Conservation (phyloP, 768 basidiomycete genomes). For the Tephrocybe sp. region DNA sequence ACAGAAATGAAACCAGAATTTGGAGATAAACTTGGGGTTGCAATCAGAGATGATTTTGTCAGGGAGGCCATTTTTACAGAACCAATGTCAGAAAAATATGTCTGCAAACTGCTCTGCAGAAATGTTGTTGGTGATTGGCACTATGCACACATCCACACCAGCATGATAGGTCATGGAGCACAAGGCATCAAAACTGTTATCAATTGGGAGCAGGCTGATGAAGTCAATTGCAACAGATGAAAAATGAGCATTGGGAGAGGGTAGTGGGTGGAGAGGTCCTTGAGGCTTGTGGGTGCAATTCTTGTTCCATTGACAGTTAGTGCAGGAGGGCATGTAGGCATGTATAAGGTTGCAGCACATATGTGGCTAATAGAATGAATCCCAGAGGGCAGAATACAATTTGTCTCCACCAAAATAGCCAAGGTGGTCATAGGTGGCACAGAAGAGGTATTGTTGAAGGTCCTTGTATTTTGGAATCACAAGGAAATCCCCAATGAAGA, state of each 20-base stretch:
- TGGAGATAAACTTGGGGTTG: conserved; percentile 22
- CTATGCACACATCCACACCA: conserved; percentile 22
- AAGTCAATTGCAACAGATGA: conserved; percentile 30
- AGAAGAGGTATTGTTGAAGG: conserved; percentile 22
- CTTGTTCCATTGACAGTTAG: conserved; percentile 28
- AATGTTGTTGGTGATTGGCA: background rate
- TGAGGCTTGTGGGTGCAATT: conserved; percentile 14
- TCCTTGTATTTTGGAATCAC: no score
- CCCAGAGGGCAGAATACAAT: conserved; percentile 21
- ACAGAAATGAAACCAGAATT: conserved; percentile 32
- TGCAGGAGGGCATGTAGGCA: conserved; percentile 12
- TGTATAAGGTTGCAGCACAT: conserved; percentile 24
- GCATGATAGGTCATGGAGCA: conserved; percentile 26
- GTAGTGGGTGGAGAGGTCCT: conserved; percentile 26
- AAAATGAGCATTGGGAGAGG: conserved; percentile 24
- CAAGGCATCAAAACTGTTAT: conserved; percentile 24
- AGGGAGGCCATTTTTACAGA: conserved; percentile 32
- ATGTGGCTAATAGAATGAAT: conserved; percentile 32
- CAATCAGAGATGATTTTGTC: conserved; percentile 29
- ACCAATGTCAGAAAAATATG: conserved; percentile 29
- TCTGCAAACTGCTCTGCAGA: conserved; percentile 19
- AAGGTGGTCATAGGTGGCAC: conserved; percentile 26
- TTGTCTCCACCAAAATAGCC: conserved; percentile 38
- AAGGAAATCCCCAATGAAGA: no score
- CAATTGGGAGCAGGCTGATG: conserved; percentile 28